Percentiles rank a stretch among this genome's conserved stretches.
Evolutionary conservation across 768 basidiomycete species (phyloP).

Genomic region (Hemileccinum impolitum): DNA sequence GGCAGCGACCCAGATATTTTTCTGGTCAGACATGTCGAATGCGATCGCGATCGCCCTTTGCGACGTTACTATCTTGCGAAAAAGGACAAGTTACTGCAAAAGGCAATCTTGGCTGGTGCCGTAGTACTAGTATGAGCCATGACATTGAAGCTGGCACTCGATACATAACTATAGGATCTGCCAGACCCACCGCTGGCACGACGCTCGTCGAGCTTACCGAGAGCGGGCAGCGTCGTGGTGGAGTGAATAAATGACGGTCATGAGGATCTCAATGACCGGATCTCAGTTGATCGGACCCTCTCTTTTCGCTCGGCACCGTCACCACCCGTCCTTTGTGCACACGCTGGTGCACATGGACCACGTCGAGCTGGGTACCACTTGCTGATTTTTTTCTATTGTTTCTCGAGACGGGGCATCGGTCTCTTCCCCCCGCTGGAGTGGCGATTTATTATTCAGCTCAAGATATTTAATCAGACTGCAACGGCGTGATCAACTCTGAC

Average conservation of each 20-base stretch:
- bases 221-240: background rate
- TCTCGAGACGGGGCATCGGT: background rate
- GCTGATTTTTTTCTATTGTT: background rate
- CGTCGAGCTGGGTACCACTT: background rate
- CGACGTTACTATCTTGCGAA: slow-evolving; percentile 12
- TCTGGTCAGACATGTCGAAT: slow-evolving; percentile 30
- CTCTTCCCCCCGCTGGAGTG: background rate
- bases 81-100: slow-evolving; percentile 18
- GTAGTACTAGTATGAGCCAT: no score
- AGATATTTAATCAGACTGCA: slow-evolving; percentile 5
- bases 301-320: slow-evolving; percentile 25
- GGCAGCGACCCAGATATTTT: slow-evolving; percentile 93
- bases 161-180: background rate
- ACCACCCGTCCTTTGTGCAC: slow-evolving; percentile 1
- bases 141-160: no score
- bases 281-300: slow-evolving; percentile 27
- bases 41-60: slow-evolving; percentile 19
- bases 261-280: slow-evolving; percentile 25
- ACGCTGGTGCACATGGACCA: slow-evolving; percentile 2
- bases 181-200: background rate
- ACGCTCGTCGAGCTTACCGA: background rate
- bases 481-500: slow-evolving; percentile 20
- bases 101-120: slow-evolving; percentile 21
- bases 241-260: background rate
- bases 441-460: slow-evolving; percentile 5